phyloP scores from a whole-genome alignment of 352 stramenopile species.

The Pseudoperonospora humuli region DNA sequence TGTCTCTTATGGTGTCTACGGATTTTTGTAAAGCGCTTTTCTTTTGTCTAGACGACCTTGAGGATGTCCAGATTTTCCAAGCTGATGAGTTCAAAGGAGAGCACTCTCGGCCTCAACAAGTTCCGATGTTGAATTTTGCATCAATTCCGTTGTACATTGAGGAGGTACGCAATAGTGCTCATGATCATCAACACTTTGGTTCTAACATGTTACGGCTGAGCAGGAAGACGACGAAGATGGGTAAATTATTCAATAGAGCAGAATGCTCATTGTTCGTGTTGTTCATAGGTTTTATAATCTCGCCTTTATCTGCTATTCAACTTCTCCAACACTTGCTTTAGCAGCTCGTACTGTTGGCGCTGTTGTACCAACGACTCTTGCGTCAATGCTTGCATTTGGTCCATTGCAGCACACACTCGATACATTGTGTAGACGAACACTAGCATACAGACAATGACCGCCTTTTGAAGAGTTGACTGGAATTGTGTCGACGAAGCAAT shows the following conservation, averaged over 20 bases:
- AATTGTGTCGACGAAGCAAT: slow-evolving; percentile 4
- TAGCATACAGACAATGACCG: slow-evolving; percentile 42
- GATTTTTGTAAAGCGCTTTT: too few species aligned
- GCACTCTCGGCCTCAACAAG: too few species aligned
- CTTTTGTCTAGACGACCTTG: too few species aligned
- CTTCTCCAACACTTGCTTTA: slow-evolving; percentile 46
- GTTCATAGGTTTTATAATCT: too few species aligned
- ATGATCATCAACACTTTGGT: not conserved
- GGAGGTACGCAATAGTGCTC: not conserved
- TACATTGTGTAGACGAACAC: slow-evolving; percentile 71
- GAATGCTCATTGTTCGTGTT: too few species aligned
- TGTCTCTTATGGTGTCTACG: too few species aligned
- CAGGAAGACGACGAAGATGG: slow-evolving; percentile 35
- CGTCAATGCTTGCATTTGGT: slow-evolving; percentile 56
- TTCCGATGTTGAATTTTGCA: too few species aligned
- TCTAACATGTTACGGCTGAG: not conserved
- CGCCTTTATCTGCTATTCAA: slow-evolving; percentile 19
- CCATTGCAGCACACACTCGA: slow-evolving; percentile 39
- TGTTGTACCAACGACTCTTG: slow-evolving; percentile 51
- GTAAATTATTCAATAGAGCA: not conserved
- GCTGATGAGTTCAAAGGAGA: too few species aligned
- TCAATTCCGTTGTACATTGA: too few species aligned
- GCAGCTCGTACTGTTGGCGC: slow-evolving; percentile 52
- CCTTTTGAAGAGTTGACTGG: slow-evolving; percentile 28
- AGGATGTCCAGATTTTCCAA: too few species aligned